Evolutionary conservation across 306 rosid species (phyloP).

Genomic region (Lathyrus tuberosus): DNA sequence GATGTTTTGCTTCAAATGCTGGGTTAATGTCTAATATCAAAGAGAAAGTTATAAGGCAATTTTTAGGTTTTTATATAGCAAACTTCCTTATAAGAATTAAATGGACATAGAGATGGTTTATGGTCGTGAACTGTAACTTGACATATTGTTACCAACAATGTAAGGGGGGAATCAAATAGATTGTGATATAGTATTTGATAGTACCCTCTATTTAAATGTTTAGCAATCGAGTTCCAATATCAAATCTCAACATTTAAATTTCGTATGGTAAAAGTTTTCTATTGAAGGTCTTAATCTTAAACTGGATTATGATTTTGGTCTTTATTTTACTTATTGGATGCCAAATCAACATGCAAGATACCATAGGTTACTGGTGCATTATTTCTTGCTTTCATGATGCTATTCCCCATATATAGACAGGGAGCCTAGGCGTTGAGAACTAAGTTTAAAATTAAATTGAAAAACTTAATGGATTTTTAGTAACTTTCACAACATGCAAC

Average conservation of each 20-base stretch:
- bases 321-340: conserved; percentile 31
- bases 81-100: conserved; percentile 29
- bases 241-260: conserved; percentile 14
- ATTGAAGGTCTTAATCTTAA: conserved; percentile 22
- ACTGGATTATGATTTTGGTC: neutral
- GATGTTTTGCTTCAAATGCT: neutral
- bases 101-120: conserved; percentile 26
- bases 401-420: neutral
- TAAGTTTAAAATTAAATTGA: conserved; percentile 9
- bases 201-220: conserved; percentile 5
- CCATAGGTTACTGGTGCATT: conserved; percentile 5
- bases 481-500: conserved; percentile 12
- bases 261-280: conserved; percentile 20
- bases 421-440: conserved; percentile 12
- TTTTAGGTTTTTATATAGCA: neutral
- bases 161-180: conserved; percentile 15
- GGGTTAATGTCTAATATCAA: neutral
- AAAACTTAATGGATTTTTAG: neutral
- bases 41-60: neutral
- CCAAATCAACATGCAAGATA: conserved; percentile 21
- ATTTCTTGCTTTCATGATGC: conserved; percentile 4
- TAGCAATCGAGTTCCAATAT: conserved; percentile 18
- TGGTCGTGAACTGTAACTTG: conserved; percentile 26
- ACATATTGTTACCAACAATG: conserved; percentile 19
- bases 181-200: conserved; percentile 7